Base-by-base conservation (phyloP, 371 early-diverging fungal genomes). In the Mucor sp. region DNA sequence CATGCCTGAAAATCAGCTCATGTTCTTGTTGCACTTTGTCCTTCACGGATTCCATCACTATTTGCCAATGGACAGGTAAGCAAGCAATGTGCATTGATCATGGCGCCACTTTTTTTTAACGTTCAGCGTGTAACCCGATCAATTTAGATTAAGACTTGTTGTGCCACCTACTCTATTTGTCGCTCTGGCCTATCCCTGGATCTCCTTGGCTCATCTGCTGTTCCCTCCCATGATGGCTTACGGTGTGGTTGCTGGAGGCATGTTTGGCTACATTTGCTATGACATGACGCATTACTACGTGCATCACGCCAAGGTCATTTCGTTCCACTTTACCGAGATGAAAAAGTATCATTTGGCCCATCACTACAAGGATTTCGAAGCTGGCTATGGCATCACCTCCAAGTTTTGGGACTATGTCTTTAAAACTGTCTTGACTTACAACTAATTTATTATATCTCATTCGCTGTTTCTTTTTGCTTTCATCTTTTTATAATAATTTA, bases 31-130 rank as follows among this genome's bases (percentile, higher is more conserved):
- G 3, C 98, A 98, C 73, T 98, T 98, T 71, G 71, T 92, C 64
- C 77, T 97, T 17, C 98, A 98, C 70, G 98, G 98, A 39, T 91
- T 98, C 33, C 98, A 98, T 80, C 98, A 97, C 80, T 96, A 89
- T 74, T 72, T 97, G 60, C 98, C 98, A 1, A 97, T 97, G 96
- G 98, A 97, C 74, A 87, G 88, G 91, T 92, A 80, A 63, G 79
- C 19, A 6, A 21, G 3, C 14, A 17, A 56, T 50, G 63, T 44
- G 53, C 19, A 32, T 53, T n/a, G 6, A 67, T 47, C 47, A 47
- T 63, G 60, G 58, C 56, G 33, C 55, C 64, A 60, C 60, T 70
- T 50, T 56, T 50, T 56, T 50, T 61, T 67, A 5, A 58, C 55
- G 48, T 19, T 48, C 48, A 48, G 23, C 55, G 35, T 60, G n/a